phyloP scores from a whole-genome alignment of 768 basidiomycete species.

The Dioszegia crocea region DNA sequence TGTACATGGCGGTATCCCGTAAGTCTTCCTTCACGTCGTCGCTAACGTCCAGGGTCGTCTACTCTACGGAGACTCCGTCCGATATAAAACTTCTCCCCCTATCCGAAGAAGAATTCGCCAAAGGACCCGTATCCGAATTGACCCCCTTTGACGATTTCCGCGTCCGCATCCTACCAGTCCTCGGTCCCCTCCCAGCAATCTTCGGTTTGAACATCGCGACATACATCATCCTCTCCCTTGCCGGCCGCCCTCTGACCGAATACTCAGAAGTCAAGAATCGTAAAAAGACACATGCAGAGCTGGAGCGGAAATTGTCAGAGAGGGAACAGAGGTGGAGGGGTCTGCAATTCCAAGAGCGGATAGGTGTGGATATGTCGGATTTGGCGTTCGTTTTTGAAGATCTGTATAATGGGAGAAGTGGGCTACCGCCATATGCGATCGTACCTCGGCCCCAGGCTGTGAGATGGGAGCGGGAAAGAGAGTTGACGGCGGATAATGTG shows the following conservation, averaged over 20 bases:
- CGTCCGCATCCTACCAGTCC: constrained; percentile 85
- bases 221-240: constrained; percentile 79
- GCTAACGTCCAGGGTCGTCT: constrained; percentile 63
- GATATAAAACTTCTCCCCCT: constrained; percentile 85
- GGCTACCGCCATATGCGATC: constrained; percentile 71
- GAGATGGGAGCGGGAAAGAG: constrained; percentile 69
- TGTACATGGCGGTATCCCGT: constrained; percentile 52
- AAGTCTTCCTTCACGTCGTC: constrained; percentile 20
- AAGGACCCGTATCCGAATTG: constrained; percentile 82
- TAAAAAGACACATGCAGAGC: constrained; percentile 73
- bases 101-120: constrained; percentile 84
- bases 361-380: constrained; percentile 64
- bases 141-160: constrained; percentile 88
- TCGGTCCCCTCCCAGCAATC: constrained; percentile 77
- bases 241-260: constrained; percentile 74
- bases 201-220: constrained; percentile 89
- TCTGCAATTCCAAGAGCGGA: constrained; percentile 38
- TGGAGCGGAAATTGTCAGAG: constrained; percentile 69
- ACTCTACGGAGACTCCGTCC: constrained; percentile 88
- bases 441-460: constrained; percentile 69
- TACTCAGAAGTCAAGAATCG: constrained; percentile 82
- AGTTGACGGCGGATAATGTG: constrained; percentile 71
- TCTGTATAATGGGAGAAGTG: constrained; percentile 65
- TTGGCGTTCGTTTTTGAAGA: constrained; percentile 82
- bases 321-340: constrained; percentile 69